Evolutionary conservation across 2,329 filamentous ascomycete genomes (phyloP).

Genomic region (Aspergillus versicolor): DNA sequence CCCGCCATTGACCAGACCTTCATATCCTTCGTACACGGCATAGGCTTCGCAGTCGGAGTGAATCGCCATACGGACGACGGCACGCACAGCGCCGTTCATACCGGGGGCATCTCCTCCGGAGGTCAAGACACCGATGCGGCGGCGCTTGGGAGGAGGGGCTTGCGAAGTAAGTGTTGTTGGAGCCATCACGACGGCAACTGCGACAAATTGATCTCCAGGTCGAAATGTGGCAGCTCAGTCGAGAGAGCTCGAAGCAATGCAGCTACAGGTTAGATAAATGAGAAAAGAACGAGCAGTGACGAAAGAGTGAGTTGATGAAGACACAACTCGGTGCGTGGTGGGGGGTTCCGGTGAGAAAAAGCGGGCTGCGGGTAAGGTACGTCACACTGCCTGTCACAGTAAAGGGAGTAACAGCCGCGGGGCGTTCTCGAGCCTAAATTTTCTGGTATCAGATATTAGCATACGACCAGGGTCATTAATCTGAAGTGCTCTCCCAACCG

Average conservation of each 20-base stretch:
- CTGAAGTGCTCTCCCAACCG: background rate
- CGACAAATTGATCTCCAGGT: constrained; percentile 8
- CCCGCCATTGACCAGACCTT: constrained; percentile 86
- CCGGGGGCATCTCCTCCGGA: constrained; percentile 91
- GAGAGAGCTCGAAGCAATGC: constrained; percentile 8
- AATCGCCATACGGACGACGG: constrained; percentile 88
- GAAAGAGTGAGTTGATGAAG: constrained; percentile 13
- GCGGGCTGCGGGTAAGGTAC: constrained; percentile 22
- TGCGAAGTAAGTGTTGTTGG: constrained; percentile 16
- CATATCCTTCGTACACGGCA: constrained; percentile 90
- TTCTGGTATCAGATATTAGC: background rate
- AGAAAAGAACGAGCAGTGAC: constrained; percentile 9
- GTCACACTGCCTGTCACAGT: constrained; percentile 15
- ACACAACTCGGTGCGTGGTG: constrained; percentile 18
- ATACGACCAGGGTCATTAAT: background rate
- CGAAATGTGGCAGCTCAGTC: constrained; percentile 10
- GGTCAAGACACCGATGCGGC: constrained; percentile 85
- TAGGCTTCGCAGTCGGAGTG: constrained; percentile 78
- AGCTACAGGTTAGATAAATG: constrained; percentile 5
- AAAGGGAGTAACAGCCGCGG: too few species aligned
- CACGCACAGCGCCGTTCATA: constrained; percentile 89
- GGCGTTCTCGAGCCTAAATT: background rate
- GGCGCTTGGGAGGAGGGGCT: constrained; percentile 45
- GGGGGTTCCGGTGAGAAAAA: constrained; percentile 41
- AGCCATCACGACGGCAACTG: constrained; percentile 19